These are phyloP conservation scores for Balansia obtecta DNA, from an alignment of 2,329 filamentous ascomycete species.

Conservation along the genomic window DNA sequence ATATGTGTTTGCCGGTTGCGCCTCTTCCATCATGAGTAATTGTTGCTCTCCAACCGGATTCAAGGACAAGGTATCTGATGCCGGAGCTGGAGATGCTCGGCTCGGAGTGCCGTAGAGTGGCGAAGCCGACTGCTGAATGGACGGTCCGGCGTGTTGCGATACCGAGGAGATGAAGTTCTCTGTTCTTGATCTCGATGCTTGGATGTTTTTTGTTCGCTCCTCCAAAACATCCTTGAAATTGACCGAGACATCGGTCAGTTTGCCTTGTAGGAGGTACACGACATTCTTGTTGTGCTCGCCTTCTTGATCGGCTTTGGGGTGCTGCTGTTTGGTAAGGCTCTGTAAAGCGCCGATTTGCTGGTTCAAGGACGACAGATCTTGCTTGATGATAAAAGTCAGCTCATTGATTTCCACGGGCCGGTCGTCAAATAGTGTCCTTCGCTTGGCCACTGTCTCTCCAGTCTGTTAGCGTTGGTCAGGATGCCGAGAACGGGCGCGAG, in stretches of 20 bases:
- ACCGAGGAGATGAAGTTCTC: slow-evolving; percentile 95
- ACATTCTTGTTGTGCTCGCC: slow-evolving; percentile 98
- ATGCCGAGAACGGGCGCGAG: background rate
- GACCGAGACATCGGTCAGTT: slow-evolving; percentile 80
- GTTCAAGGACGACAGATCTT: slow-evolving; percentile 76
- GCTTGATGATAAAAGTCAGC: slow-evolving; percentile 94
- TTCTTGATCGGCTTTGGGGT: slow-evolving; percentile 64
- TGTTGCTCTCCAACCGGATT: slow-evolving; percentile 76
- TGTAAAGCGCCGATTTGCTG: slow-evolving; percentile 81
- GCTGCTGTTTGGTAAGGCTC: slow-evolving; percentile 61
- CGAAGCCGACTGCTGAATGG: slow-evolving; percentile 64
- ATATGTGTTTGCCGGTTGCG: slow-evolving; percentile 72
- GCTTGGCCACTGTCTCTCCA: slow-evolving; percentile 60
- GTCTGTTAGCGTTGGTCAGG: background rate
- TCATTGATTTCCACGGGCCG: slow-evolving; percentile 94
- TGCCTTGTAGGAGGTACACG: slow-evolving; percentile 79
- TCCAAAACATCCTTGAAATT: slow-evolving; percentile 98
- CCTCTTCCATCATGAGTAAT: slow-evolving; percentile 86
- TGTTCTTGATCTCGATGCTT: slow-evolving; percentile 79
- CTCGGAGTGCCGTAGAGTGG: slow-evolving; percentile 75
- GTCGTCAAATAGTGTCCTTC: slow-evolving; percentile 95
- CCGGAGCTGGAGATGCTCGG: slow-evolving; percentile 52
- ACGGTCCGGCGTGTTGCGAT: slow-evolving; percentile 58
- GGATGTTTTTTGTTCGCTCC: slow-evolving; percentile 93
- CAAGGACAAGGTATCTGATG: slow-evolving; percentile 66